phyloP scores from a whole-genome alignment of 2,329 filamentous ascomycete species.

The Emydomyces testavorans region DNA sequence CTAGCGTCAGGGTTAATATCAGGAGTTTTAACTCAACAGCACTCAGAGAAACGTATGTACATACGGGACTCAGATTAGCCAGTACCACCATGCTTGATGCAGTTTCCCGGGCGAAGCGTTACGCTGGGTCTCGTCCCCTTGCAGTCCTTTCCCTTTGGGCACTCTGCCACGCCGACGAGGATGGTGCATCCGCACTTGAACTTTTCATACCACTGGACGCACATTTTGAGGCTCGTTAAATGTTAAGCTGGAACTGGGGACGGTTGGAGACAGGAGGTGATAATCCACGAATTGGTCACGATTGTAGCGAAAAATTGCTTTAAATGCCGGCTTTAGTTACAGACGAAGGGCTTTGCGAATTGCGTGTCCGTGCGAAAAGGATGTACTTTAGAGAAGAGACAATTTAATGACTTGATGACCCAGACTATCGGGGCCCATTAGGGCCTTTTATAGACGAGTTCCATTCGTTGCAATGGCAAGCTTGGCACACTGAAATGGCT shows the following conservation, averaged over 20 bases:
- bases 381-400: background rate
- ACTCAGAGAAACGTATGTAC: background rate
- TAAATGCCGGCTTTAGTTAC: no score
- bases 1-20: background rate
- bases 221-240: no score
- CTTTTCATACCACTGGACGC: constrained; percentile 15
- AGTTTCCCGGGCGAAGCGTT: constrained; percentile 5
- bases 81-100: constrained; percentile 5
- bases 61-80: background rate
- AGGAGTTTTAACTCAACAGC: background rate
- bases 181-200: constrained; percentile 15
- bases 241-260: no score
- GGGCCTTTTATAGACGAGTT: constrained; percentile 10
- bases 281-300: no score
- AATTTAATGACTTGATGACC: background rate
- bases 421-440: background rate
- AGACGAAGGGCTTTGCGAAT: background rate
- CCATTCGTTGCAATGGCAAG: background rate
- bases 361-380: background rate
- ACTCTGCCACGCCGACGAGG: constrained; percentile 1
- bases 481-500: constrained; percentile 3
- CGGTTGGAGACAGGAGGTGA: no score
- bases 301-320: no score
- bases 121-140: background rate
- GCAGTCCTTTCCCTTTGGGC: background rate